Conservation (phyloP, 2,329 filamentous ascomycete species). For the Arthrinium puccinioides region DNA sequence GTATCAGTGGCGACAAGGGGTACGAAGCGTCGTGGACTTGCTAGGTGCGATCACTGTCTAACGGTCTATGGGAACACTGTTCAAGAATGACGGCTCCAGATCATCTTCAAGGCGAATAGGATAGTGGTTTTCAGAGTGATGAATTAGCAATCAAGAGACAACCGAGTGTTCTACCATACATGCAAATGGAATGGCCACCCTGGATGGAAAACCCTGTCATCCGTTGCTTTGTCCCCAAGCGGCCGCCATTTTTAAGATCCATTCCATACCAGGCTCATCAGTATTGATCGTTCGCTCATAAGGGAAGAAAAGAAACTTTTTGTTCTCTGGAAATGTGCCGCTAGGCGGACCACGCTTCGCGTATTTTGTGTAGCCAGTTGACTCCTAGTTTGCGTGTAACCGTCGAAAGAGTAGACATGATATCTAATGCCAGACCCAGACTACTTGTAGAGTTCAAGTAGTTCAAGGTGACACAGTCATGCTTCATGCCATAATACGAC, state of each 20-base stretch:
- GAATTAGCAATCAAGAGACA: slow-evolving; percentile 11
- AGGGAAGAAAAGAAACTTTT: slow-evolving; percentile 3
- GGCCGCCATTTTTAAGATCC: slow-evolving; percentile 16
- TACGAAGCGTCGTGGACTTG: no score
- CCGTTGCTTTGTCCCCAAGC: slow-evolving; percentile 13
- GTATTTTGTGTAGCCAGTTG: slow-evolving; percentile 2
- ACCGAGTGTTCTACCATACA: slow-evolving; percentile 20
- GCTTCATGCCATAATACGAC: slow-evolving; percentile 9
- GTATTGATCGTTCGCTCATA: slow-evolving; percentile 2
- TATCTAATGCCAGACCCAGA: not conserved
- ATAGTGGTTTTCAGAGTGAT: not conserved
- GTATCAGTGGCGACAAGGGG: no score
- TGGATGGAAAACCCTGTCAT: slow-evolving; percentile 8
- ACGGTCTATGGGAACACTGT: no score
- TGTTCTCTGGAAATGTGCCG: not conserved
- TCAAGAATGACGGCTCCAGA: no score
- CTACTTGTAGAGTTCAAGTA: not conserved
- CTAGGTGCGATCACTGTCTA: no score
- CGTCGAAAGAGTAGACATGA: not conserved
- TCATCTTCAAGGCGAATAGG: no score
- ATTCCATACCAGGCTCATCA: slow-evolving; percentile 12
- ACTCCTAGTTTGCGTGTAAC: not conserved
- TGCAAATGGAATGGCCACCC: slow-evolving; percentile 16
- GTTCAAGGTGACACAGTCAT: slow-evolving; percentile 4
- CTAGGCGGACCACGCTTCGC: not conserved